Percentiles rank a stretch among this genome's conserved stretches.
Conservation (phyloP, 1,139 yeast genomes). For the Blastobotrys apis region DNA sequence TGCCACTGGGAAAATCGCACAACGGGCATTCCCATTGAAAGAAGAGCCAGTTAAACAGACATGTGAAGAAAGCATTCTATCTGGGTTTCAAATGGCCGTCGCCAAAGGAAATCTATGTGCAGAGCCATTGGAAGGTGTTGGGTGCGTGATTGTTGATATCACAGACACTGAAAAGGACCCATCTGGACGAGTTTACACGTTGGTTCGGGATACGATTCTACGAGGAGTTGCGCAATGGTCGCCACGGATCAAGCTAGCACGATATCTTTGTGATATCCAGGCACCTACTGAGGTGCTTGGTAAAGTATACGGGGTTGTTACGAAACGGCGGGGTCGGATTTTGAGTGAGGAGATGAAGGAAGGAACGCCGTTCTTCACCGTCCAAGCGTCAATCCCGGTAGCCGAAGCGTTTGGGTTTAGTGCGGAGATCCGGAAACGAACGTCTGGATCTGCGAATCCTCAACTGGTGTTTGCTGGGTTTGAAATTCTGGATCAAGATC, state of each 20-base stretch:
- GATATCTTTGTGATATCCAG: conserved; percentile 92
- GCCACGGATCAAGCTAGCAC: conserved; percentile 85
- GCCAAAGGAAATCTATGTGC: conserved; percentile 83
- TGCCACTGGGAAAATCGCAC: conserved; percentile 32
- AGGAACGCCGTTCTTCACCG: conserved; percentile 93
- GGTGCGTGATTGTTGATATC: conserved; percentile 43
- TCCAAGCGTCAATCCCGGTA: conserved; percentile 83
- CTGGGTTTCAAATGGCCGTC: conserved; percentile 82
- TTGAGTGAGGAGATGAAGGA: conserved; percentile 94
- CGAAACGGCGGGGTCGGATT: conserved; percentile 79
- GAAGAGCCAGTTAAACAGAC: conserved; percentile 19
- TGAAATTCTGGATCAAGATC: conserved; percentile 83
- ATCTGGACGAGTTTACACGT: conserved; percentile 69
- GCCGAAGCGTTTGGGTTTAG: conserved; percentile 96
- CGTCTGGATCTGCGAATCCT: conserved; percentile 97
- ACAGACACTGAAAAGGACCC: conserved; percentile 28
- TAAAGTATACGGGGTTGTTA: conserved; percentile 91
- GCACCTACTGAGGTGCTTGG: conserved; percentile 93
- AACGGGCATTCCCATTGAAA: conserved; percentile 18
- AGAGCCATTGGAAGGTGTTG: conserved; percentile 83
- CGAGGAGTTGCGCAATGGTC: conserved; percentile 70
- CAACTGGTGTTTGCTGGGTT: conserved; percentile 89
- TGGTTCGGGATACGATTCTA: conserved; percentile 70
- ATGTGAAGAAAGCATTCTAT: conserved; percentile 62
- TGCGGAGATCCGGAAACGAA: conserved; percentile 86